These are phyloP conservation scores for Plasmodium adleri DNA, from an alignment of 169 alveolate species.

Conservation along the genomic window DNA sequence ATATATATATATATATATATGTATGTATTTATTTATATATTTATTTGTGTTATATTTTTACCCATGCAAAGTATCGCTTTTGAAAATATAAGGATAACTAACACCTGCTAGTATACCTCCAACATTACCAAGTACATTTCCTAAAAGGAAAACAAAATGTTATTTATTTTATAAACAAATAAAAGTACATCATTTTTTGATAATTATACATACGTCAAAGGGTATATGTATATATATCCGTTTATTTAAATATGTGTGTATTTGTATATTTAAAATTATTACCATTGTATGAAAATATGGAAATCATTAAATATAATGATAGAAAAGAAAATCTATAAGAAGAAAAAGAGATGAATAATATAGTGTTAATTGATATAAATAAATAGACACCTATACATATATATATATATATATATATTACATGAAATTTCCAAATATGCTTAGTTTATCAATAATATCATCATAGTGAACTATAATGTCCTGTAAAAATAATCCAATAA, in stretches of 20 bases:
- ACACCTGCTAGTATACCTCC: constrained; percentile 57
- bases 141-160: constrained; percentile 18
- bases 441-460: constrained; percentile 1
- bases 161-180: neutral
- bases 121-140: constrained; percentile 54
- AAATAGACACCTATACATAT: neutral
- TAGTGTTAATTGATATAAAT: neutral
- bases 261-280: neutral
- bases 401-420: neutral
- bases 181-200: neutral
- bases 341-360: constrained; percentile 6
- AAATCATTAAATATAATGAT: constrained; percentile 37
- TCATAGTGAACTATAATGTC: constrained; percentile 12
- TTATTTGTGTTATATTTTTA: neutral
- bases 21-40: neutral
- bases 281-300: constrained; percentile 65
- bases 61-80: constrained; percentile 23
- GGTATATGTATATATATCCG: neutral
- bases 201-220: too few species aligned
- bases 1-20: neutral
- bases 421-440: constrained; percentile 30
- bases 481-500: constrained; percentile 46
- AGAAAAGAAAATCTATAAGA: constrained; percentile 26
- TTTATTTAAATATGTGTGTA: too few species aligned
- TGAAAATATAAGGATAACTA: constrained; percentile 33